Percentiles rank a stretch among this genome's conserved stretches.
Conservation (phyloP, 2,329 filamentous ascomycete genomes). For the Capronia coronata region DNA sequence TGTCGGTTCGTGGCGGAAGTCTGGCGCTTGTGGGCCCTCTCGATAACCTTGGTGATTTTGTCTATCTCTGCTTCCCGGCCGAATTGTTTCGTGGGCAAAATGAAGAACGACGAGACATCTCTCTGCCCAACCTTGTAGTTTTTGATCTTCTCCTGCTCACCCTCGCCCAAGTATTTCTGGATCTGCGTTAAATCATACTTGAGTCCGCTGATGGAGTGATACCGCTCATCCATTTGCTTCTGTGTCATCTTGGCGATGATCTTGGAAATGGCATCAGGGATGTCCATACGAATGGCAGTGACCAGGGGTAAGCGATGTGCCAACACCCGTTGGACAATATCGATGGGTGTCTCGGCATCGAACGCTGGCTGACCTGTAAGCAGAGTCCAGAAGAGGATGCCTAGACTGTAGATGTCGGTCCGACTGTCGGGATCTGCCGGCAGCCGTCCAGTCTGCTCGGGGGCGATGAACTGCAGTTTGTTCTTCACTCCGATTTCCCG, state of each 20-base stretch:
- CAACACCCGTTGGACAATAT: conserved; percentile 86
- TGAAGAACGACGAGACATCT: conserved; percentile 88
- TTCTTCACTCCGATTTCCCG: conserved; percentile 79
- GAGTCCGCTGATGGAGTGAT: conserved; percentile 80
- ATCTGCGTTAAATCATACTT: conserved; percentile 73
- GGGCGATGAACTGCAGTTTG: conserved; percentile 85
- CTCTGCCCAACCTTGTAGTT: conserved; percentile 72
- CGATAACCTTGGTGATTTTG: conserved; percentile 65
- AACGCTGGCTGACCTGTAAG: conserved; percentile 75
- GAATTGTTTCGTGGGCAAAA: conserved; percentile 73
- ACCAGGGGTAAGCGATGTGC: conserved; percentile 70
- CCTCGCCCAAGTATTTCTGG: conserved; percentile 66
- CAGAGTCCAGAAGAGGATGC: conserved; percentile 81
- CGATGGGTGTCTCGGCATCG: conserved; percentile 70
- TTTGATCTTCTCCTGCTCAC: conserved; percentile 63
- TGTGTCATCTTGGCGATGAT: conserved; percentile 90
- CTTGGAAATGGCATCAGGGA: conserved; percentile 72
- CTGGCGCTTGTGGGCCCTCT: conserved; percentile 66
- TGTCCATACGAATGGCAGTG: conserved; percentile 69
- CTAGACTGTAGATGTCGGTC: conserved; percentile 89
- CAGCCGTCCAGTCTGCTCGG: conserved; percentile 89
- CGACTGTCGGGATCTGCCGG: conserved; percentile 84
- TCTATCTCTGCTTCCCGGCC: conserved; percentile 68
- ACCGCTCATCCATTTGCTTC: conserved; percentile 79
- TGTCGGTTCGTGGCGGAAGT: conserved; percentile 34